These are phyloP conservation scores for Anthracocystis panici-leucophaei DNA, from an alignment of 1,284 basidiomycete genomes.

Conservation along the genomic window DNA sequence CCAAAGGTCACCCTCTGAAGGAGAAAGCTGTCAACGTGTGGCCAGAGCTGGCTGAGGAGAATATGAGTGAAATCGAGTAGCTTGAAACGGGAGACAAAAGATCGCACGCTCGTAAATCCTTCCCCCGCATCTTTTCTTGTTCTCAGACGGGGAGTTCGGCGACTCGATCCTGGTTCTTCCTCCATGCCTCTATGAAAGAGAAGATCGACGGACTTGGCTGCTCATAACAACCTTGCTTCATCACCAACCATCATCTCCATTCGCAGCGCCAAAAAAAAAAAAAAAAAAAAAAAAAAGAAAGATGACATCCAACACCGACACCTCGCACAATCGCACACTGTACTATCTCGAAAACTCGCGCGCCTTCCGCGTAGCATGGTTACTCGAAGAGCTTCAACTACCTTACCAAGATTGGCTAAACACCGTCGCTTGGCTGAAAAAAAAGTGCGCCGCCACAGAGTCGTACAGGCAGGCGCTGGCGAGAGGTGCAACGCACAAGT, in stretches of 20 bases:
- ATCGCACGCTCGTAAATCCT: slow-evolving; percentile 7
- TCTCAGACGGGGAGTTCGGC: slow-evolving; percentile 2
- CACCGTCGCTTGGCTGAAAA: slow-evolving; percentile 30
- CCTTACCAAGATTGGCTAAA: slow-evolving; percentile 42
- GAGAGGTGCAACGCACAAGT: slow-evolving; percentile 32
- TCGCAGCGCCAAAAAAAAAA: too few relatives aligned
- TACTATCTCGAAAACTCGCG: slow-evolving; percentile 48
- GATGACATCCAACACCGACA: background rate
- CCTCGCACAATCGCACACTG: slow-evolving; percentile 8
- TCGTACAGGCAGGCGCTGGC: slow-evolving; percentile 22
- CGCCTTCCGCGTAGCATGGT: slow-evolving; percentile 36
- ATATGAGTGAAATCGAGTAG: too few relatives aligned
- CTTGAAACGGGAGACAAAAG: too few relatives aligned
- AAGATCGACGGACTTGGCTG: too few relatives aligned
- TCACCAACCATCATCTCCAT: slow-evolving; percentile 3
- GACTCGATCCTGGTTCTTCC: slow-evolving; percentile 7
- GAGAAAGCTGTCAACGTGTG: too few relatives aligned
- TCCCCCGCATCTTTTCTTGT: slow-evolving; percentile 3
- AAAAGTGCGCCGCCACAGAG: background rate
- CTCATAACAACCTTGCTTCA: background rate
- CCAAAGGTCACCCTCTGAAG: too few relatives aligned
- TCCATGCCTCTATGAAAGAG: background rate
- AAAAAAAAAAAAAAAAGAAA: background rate
- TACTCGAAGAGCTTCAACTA: slow-evolving; percentile 32
- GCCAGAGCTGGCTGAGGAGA: too few relatives aligned